These are phyloP conservation scores for Hydnum rufescens DNA, from an alignment of 768 basidiomycete species.

Conservation along the genomic window DNA sequence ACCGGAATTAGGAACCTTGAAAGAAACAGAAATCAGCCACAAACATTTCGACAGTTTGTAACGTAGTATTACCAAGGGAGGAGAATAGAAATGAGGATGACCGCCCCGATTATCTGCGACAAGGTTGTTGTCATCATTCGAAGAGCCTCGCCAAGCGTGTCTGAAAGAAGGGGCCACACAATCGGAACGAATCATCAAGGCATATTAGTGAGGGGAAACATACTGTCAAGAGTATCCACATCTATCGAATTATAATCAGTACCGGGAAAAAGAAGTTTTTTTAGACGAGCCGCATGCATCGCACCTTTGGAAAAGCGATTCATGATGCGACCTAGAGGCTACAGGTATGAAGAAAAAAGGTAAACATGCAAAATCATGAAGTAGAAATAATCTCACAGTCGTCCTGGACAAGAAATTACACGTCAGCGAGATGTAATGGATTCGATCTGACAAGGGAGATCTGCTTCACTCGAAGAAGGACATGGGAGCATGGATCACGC, in stretches of 20 bases:
- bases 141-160: background rate
- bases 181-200: background rate
- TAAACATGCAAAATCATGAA: constrained; percentile 11
- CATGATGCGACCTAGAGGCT: constrained; percentile 1
- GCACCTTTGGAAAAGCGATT: constrained; percentile 3
- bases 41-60: no score
- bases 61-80: background rate
- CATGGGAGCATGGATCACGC: constrained; percentile 38
- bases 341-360: constrained; percentile 23
- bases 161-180: background rate
- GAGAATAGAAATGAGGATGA: constrained; percentile 5
- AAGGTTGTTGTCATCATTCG: background rate
- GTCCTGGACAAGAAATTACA: constrained; percentile 27
- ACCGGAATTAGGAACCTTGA: constrained; percentile 9
- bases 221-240: constrained; percentile 18
- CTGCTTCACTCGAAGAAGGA: constrained; percentile 58
- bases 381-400: constrained; percentile 12
- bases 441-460: constrained; percentile 40
- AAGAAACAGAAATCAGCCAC: background rate
- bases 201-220: no score
- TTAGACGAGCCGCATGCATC: no score
- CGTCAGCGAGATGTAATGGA: constrained; percentile 39
- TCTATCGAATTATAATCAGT: constrained; percentile 18
- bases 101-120: background rate
- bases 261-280: background rate